Evolutionary conservation across 352 stramenopile species (phyloP).

Genomic region (Phytophthora citricola): DNA sequence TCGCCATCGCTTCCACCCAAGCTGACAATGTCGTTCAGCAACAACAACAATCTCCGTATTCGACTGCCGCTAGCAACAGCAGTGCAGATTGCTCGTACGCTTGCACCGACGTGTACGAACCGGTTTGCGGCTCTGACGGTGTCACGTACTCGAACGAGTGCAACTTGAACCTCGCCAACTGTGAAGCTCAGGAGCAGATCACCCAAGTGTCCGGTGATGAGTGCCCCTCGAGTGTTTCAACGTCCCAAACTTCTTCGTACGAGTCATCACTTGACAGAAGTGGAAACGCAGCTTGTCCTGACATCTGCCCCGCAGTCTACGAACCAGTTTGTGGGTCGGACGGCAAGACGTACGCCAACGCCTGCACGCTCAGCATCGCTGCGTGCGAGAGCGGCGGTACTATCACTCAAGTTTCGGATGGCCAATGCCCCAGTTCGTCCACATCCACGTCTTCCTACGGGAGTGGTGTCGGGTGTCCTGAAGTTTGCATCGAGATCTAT

Average conservation of each 20-base stretch:
- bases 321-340: constrained; percentile 21
- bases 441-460: background rate
- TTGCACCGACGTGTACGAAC: constrained; percentile 11
- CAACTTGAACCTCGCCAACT: constrained; percentile 11
- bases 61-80: constrained; percentile 10
- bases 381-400: constrained; percentile 28
- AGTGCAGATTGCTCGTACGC: constrained; percentile 7
- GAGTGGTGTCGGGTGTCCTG: constrained; percentile 1
- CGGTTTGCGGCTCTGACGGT: constrained; percentile 22
- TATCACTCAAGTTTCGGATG: constrained; percentile 26
- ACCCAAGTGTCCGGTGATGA: constrained; percentile 2
- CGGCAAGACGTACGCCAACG: constrained; percentile 34
- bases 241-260: background rate
- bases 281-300: constrained; percentile 20
- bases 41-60: background rate
- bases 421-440: constrained; percentile 17
- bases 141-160: constrained; percentile 26
- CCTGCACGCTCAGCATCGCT: constrained; percentile 32
- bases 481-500: constrained; percentile 21
- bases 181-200: background rate
- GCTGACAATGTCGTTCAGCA: constrained; percentile 3
- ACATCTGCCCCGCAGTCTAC: constrained; percentile 37
- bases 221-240: constrained; percentile 1
- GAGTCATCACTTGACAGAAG: background rate
- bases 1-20: constrained; percentile 7